phyloP scores from a whole-genome alignment of 2,329 filamentous ascomycete species.

The Ceratocystis papillata region DNA sequence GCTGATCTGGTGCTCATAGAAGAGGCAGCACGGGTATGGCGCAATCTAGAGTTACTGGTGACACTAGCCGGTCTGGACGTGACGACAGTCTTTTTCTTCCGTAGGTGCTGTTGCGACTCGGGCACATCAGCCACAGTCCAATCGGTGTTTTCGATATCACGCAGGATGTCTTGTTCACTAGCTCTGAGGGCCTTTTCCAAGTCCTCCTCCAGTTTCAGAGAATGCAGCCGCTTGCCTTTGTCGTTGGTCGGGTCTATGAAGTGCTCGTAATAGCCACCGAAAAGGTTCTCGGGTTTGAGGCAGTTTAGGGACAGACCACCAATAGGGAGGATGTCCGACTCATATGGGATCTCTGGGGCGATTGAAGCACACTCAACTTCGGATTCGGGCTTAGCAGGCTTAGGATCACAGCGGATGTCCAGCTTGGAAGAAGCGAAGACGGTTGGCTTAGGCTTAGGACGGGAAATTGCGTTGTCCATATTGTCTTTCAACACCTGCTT shows the following conservation, averaged over 20 bases:
- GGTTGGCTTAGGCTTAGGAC: constrained; percentile 45
- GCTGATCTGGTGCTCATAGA: constrained; percentile 21
- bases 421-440: constrained; percentile 39
- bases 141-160: constrained; percentile 51
- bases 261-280: constrained; percentile 51
- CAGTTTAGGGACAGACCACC: constrained; percentile 46
- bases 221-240: constrained; percentile 52
- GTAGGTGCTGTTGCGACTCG: constrained; percentile 32
- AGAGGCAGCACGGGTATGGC: constrained; percentile 18
- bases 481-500: constrained; percentile 48
- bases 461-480: constrained; percentile 43
- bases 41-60: constrained; percentile 16
- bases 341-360: constrained; percentile 53
- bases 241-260: constrained; percentile 56
- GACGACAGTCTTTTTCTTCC: constrained; percentile 8
- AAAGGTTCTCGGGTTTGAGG: constrained; percentile 47
- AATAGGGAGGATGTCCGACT: constrained; percentile 57
- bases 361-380: constrained; percentile 85
- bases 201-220: constrained; percentile 49
- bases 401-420: constrained; percentile 33
- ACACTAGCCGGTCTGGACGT: constrained; percentile 24
- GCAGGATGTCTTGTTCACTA: constrained; percentile 56
- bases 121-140: constrained; percentile 50
- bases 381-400: constrained; percentile 40
- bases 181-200: constrained; percentile 43